Base-by-base conservation (phyloP, 345 rosid genomes). In the Boechera retrofracta region DNA sequence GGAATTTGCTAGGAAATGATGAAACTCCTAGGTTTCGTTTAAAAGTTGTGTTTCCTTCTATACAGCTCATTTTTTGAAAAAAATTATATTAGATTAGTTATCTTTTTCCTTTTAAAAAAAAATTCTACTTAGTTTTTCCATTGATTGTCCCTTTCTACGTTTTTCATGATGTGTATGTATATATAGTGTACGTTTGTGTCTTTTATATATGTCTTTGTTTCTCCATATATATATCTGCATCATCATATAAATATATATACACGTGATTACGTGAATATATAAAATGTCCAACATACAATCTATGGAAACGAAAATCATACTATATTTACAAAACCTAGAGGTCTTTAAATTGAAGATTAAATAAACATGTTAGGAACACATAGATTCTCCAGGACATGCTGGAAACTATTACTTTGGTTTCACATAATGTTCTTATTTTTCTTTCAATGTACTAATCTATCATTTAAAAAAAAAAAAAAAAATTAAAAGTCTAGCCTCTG, bases 1-100 rank as follows among this genome's bases (percentile, higher is more conserved):
- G 60, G 18, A 67, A 39, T 68, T 76, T 51, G 74, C 56, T 59
- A 67, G 53, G 42, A 67, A 33, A 35, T 21, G 58, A 59, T 35
- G 21, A 44, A 60, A 71, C 28, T 21, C 36, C 38, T 45, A 66
- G 60, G 52, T 75, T 58, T 47, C 66, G 1, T 35, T 60, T 6
- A 38, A 18, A 39, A 58, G 59, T 31, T 67, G 61, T 38, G 33
- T 11, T 67, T 38, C 59, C 42, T 52, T 57, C 51, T 57, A 74
- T 64, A 54, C 45, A 56, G 7, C 31, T 75, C 48, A 10, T 32
- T n/a, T 31, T 21, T 8, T 2, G 13, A 3, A 28, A 28, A 44
- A 29, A 31, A 3, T n/a, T 21, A 3, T 12, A 21, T 11, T 53
- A 7, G 7, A 3, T 8, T 21, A 6, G 3, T 21, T 41, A n/a